phyloP scores from a whole-genome alignment of 2,329 filamentous ascomycete genomes.

The Epichloe gansuensis region DNA sequence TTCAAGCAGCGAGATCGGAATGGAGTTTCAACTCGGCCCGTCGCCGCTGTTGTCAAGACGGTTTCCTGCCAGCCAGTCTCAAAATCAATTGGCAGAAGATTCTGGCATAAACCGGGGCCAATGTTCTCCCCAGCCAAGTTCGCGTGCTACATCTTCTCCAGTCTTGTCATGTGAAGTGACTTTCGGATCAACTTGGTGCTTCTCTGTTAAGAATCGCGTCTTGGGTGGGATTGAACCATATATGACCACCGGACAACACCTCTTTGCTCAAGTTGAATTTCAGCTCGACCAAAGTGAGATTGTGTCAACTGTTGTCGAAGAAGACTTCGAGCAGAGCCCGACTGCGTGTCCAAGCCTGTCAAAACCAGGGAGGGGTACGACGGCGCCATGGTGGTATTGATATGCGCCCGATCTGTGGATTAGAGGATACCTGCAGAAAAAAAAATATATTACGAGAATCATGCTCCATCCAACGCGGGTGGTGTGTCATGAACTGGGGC shows the following conservation, averaged over 20 bases:
- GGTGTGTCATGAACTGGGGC: conserved; percentile 1
- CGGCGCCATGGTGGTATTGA: neutral
- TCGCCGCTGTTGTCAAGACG: neutral
- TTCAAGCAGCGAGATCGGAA: neutral
- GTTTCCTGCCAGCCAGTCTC: neutral
- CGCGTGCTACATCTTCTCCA: neutral
- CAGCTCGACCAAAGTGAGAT: neutral
- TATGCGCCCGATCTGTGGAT: neutral
- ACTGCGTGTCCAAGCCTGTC: too few relatives aligned
- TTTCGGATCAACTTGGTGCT: neutral
- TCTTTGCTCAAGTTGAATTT: neutral
- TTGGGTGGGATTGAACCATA: neutral
- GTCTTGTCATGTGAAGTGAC: neutral
- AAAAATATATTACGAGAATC: neutral
- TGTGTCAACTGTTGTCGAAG: neutral
- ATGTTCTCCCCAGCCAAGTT: too few relatives aligned
- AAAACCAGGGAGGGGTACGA: neutral
- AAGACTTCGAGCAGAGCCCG: neutral
- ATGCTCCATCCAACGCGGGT: neutral
- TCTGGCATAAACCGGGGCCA: neutral
- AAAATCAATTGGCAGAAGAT: neutral
- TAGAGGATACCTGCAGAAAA: neutral
- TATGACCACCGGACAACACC: neutral
- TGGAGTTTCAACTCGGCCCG: neutral
- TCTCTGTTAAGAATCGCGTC: neutral